Conservation (phyloP, 2,329 filamentous ascomycete species). For the Aspergillus latus region DNA sequence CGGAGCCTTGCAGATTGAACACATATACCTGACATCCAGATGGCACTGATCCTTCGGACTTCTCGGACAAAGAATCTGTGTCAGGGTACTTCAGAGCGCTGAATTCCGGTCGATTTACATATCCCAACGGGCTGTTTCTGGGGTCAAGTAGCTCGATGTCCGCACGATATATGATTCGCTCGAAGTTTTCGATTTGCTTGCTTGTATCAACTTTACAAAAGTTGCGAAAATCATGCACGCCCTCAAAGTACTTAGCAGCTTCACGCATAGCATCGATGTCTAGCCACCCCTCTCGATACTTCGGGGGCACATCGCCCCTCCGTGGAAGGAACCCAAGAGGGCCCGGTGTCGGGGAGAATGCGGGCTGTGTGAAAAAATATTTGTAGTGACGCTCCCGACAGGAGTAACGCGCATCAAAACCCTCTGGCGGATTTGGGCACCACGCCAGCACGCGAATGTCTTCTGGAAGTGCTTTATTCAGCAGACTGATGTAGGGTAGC, state of each 20-base stretch:
- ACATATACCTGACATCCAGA: constrained; percentile 69
- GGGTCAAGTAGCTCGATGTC: constrained; percentile 69
- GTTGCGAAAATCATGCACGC: constrained; percentile 91
- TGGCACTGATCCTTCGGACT: constrained; percentile 32
- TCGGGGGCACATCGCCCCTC: constrained; percentile 20
- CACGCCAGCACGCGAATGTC: constrained; percentile 91
- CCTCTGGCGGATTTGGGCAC: constrained; percentile 76
- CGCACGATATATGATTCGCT: constrained; percentile 74
- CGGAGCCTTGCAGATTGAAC: constrained; percentile 84
- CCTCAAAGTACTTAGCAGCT: constrained; percentile 77
- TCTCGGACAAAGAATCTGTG: constrained; percentile 18
- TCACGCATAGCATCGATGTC: constrained; percentile 83
- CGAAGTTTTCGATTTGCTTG: constrained; percentile 86
- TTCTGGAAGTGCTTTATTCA: constrained; percentile 83
- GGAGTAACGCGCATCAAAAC: constrained; percentile 88
- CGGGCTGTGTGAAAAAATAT: constrained; percentile 97
- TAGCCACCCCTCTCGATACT: constrained; percentile 69
- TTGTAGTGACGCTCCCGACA: constrained; percentile 89
- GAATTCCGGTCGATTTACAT: constrained; percentile 53
- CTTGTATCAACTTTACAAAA: constrained; percentile 90
- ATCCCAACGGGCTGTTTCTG: constrained; percentile 56
- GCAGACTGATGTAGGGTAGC: constrained; percentile 74
- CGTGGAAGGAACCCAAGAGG: constrained; percentile 49
- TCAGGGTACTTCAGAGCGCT: constrained; percentile 30
- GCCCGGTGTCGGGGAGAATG: constrained; percentile 68